phyloP scores from a whole-genome alignment of 2,329 filamentous ascomycete species.

The Colletotrichum sidae region DNA sequence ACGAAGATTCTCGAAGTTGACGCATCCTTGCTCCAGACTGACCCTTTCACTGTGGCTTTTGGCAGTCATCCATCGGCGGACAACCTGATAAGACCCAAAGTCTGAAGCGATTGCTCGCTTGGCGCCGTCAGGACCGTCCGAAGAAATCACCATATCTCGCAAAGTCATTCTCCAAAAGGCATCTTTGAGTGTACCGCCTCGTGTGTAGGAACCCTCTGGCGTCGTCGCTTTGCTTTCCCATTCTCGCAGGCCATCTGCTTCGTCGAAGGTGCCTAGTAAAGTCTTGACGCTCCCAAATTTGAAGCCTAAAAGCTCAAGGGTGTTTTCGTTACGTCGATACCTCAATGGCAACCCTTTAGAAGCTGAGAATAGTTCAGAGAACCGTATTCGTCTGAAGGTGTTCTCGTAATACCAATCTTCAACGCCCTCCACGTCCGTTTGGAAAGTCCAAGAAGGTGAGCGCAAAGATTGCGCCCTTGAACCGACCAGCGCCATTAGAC shows the following conservation, averaged over 20 bases:
- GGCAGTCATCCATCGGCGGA: background rate
- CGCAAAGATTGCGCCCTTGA: background rate
- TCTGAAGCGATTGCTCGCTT: background rate
- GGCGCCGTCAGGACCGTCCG: background rate
- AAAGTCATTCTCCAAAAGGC: background rate
- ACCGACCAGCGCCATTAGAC: background rate
- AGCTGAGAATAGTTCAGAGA: background rate
- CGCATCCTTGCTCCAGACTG: background rate
- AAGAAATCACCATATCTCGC: background rate
- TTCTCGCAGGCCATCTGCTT: background rate
- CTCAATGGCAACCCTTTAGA: background rate
- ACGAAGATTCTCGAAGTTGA: background rate
- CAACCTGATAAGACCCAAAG: background rate
- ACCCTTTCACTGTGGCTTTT: background rate
- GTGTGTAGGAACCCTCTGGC: background rate
- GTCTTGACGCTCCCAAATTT: background rate
- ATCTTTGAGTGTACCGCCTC: background rate
- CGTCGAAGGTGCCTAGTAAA: background rate
- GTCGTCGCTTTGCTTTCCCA: background rate
- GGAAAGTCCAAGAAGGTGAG: background rate
- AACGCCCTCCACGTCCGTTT: background rate
- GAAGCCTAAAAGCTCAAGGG: background rate
- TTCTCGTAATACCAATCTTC: background rate
- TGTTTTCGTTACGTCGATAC: background rate
- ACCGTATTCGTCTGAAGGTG: background rate